Conservation (phyloP, 208 protist species). For the Crithidia expoeki region DNA sequence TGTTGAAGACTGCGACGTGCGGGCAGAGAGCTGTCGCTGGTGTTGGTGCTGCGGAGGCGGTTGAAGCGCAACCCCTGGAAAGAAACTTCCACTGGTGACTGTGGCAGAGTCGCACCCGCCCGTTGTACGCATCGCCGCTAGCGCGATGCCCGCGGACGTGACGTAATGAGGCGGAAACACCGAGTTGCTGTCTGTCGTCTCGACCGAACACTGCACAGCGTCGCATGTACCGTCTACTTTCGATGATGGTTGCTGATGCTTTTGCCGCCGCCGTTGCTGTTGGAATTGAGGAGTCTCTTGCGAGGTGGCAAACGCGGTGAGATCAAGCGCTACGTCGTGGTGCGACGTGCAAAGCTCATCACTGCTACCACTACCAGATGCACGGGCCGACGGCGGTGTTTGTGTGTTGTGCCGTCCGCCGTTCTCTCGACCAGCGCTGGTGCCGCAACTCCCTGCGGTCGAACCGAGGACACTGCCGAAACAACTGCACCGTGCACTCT, state of each 20-base stretch:
- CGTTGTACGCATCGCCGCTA: not conserved
- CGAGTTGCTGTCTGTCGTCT: not conserved
- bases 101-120: not conserved
- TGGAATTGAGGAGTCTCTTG: not conserved
- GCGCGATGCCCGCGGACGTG: not conserved
- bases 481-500: not conserved
- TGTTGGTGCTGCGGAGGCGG: not conserved
- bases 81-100: not conserved
- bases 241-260: not conserved
- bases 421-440: not conserved
- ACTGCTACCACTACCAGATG: too few relatives aligned
- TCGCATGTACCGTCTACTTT: not conserved
- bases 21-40: not conserved
- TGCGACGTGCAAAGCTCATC: not conserved
- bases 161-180: not conserved
- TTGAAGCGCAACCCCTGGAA: not conserved
- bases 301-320: not conserved
- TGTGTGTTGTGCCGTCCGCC: not conserved
- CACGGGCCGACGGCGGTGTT: too few relatives aligned
- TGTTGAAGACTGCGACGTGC: not conserved
- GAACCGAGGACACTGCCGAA: conserved; percentile 5
- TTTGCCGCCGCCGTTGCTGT: not conserved
- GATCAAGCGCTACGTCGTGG: not conserved
- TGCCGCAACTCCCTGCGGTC: not conserved
- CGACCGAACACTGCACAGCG: not conserved